Base-by-base conservation (phyloP, 331 rosid species). In the Erythrophleum ivorense region DNA sequence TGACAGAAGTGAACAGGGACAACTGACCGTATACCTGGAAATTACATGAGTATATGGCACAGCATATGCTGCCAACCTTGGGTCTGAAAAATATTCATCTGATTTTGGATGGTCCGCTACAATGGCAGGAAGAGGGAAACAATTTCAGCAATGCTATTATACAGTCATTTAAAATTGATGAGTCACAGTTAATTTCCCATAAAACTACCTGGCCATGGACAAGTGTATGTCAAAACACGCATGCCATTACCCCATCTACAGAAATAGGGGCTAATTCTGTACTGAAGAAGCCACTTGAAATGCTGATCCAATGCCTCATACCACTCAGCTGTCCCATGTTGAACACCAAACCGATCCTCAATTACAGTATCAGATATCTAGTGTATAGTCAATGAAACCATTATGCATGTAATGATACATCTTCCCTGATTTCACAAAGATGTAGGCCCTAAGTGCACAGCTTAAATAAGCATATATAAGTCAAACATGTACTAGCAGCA, bases 211-310 rank as follows among this genome's bases (percentile, higher is more conserved):
- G 99, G 97, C 98, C 98, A 96, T 67, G 99, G 99, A 86, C 97
- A 89, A 59, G 98, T 93, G 84, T 96, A 96, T 7, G 99, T 87
- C 87, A 96, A 94, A 84, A 93, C 98, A 74, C 98, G 97, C 99
- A 96, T 93, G 67, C 97, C 89, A 72, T 92, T 96, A 75, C 95
- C 97, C 99, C 99, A 96, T 85, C 95, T 92, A 86, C 99, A 96
- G 85, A 96, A 96, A 76, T 93, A 96, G 36, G 99, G 99, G 84
- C 98, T 96, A 85, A 96, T 96, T 92, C 94, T 92, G 88, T 80
- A 96, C 82, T 93, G 99, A 81, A 96, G 97, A 91, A 96, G 99
- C 99, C 99, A 96, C 82, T 91, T 88, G 88, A 96, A 96, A 88
- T 93, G 99, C 83, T 77, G 89, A 80, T 93, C 98, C 87, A 96